Conservation (phyloP, 2,329 filamentous ascomycete species). For the Xylaria sp. region DNA sequence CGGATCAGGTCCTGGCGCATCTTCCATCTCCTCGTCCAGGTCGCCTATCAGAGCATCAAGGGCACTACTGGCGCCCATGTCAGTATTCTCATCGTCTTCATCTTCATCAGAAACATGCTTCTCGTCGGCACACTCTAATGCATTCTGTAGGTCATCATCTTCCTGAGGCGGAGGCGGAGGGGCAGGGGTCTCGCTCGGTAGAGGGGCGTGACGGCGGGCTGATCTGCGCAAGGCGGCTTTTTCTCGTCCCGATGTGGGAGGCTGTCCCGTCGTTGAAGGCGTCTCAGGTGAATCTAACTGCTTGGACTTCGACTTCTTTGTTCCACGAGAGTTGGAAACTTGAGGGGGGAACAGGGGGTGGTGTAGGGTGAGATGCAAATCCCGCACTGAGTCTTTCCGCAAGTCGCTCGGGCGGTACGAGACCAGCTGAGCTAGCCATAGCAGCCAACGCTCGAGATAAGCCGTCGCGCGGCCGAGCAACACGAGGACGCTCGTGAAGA, state of each 20-base stretch:
- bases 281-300: conserved; percentile 37
- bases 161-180: conserved; percentile 53
- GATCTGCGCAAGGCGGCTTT: conserved; percentile 58
- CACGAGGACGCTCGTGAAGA: conserved; percentile 67
- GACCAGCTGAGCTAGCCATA: conserved; percentile 65
- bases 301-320: conserved; percentile 45
- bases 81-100: conserved; percentile 55
- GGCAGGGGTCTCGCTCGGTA: conserved; percentile 45
- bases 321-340: conserved; percentile 42
- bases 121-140: conserved; percentile 90
- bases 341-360: conserved; percentile 35
- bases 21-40: conserved; percentile 77
- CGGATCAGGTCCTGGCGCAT: conserved; percentile 66
- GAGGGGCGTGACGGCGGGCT: conserved; percentile 52
- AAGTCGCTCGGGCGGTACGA: conserved; percentile 48
- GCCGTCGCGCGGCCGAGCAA: conserved; percentile 55
- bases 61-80: conserved; percentile 58
- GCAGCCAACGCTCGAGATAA: conserved; percentile 66
- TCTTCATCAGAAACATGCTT: conserved; percentile 73
- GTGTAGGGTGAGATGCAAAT: conserved; percentile 36
- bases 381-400: conserved; percentile 39
- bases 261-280: conserved; percentile 40
- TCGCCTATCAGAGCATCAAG: conserved; percentile 88
- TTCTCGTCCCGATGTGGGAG: conserved; percentile 49
- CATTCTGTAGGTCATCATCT: conserved; percentile 59